phyloP scores from a whole-genome alignment of 208 protist species.

The Trichomonas gallinae region DNA sequence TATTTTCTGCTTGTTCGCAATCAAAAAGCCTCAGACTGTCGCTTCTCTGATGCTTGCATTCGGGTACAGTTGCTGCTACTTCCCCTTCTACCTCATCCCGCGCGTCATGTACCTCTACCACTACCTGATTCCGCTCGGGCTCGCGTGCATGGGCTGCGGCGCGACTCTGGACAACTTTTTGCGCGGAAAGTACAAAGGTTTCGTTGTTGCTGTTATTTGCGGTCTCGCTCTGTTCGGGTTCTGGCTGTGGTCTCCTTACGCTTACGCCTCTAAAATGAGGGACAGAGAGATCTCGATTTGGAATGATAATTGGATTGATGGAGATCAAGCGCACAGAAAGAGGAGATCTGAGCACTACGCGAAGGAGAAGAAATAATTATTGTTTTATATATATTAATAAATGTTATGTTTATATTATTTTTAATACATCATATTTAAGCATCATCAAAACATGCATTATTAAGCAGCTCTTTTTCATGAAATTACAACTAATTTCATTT shows the following conservation, averaged over 20 bases:
- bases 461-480: too few relatives aligned
- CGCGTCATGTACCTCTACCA: conserved; percentile 4
- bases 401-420: too few relatives aligned
- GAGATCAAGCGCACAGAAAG: neutral
- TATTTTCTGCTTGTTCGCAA: neutral
- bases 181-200: neutral
- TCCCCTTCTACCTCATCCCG: neutral
- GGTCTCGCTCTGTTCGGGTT: neutral
- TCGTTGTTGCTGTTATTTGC: neutral
- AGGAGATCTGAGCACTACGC: neutral
- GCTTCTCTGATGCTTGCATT: neutral
- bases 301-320: neutral
- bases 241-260: neutral
- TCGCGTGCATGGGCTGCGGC: neutral
- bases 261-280: neutral
- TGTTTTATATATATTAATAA: too few relatives aligned
- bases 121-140: neutral
- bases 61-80: neutral
- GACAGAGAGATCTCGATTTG: neutral
- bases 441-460: too few relatives aligned
- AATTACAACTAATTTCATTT: too few relatives aligned
- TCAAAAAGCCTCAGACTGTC: neutral
- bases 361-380: neutral
- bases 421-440: too few relatives aligned
- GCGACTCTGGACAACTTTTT: neutral